Evolutionary conservation across 306 rosid species (phyloP).

Genomic region (Dryas drummondii): DNA sequence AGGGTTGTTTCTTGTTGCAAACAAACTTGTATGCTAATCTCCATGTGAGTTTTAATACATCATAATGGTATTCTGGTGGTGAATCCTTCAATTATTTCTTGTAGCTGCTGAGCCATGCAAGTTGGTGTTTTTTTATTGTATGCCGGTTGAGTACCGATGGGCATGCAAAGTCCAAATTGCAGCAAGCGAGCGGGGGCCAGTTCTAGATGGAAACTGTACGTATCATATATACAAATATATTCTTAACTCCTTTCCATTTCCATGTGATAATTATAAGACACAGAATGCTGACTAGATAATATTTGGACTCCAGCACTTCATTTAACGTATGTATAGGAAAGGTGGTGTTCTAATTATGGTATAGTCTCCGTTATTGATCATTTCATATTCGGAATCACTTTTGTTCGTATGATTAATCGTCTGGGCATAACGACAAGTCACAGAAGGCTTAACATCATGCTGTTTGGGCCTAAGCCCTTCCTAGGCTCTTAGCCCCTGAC

Average conservation of each 20-base stretch:
- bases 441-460: too few relatives aligned
- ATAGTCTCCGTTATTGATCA: background rate
- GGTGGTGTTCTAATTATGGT: background rate
- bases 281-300: conserved; percentile 6
- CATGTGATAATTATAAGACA: conserved; percentile 4
- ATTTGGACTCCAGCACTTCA: background rate
- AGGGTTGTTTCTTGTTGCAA: background rate
- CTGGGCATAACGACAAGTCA: too few relatives aligned
- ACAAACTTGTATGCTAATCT: background rate
- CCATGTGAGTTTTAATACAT: conserved; percentile 1
- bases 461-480: too few relatives aligned
- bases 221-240: background rate
- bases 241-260: conserved; percentile 5
- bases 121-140: background rate
- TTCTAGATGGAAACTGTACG: conserved; percentile 6
- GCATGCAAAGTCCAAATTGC: background rate
- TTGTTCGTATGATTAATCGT: too few relatives aligned
- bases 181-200: conserved; percentile 5
- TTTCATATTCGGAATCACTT: background rate
- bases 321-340: background rate
- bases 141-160: conserved; percentile 2
- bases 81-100: too few relatives aligned
- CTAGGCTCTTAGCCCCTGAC: too few relatives aligned
- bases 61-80: conserved; percentile 5
- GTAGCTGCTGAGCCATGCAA: background rate